Base-by-base conservation (phyloP, 257 asterid species). In the Fraxinus cuspidata region DNA sequence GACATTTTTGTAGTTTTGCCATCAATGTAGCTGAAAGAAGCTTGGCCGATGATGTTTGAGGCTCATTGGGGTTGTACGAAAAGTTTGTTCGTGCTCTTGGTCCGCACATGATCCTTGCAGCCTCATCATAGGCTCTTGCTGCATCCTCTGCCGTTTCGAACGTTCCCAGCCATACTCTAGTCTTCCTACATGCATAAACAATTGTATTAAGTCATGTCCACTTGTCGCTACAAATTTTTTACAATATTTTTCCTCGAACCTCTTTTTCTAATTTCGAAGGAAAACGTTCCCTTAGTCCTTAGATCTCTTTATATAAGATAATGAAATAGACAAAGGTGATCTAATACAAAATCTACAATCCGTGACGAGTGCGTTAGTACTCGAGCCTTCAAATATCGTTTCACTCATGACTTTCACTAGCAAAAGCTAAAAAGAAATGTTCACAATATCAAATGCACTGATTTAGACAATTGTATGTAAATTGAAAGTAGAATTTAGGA, bases 71-170 rank as follows among this genome's bases (percentile, higher is more conserved):
- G 79, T 81, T 80, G 94, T 85, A 83, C 0, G 92, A 80, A 79
- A 94, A 92, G 79, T 92, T 94, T 16, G 97, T 90, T 71, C 98
- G 89, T 0, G 97, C 98, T 40, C 92, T 83, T 0, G 91, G 74
- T 31, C 98, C 97, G 58, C 97, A 90, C 94, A 92, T 92, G 63
- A 92, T 89, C 72, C 96, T 84, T 2, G 98, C 96, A 0, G 97
- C 98, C 84, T 90, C 97, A 68, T 92, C 98, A 83, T 94, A 94
- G 0, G 96, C 98, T 77, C 77, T 82, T 27, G 98, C 98, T 2
- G 98, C 98, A 56, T 94, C 97, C 89, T 92, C 98, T 4, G 94
- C 97, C 3, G 98, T 91, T 85, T 93, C 98, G 74, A 92, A 94
- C 66, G 98, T 94, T 35, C 98, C 98, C 15, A 94, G 84, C 98